A percentile compares a stretch with the other conserved stretches of the same genome.
Evolutionary conservation across 2,329 filamentous ascomycete species (phyloP).

Genomic region (Cryphonectria radicalis): DNA sequence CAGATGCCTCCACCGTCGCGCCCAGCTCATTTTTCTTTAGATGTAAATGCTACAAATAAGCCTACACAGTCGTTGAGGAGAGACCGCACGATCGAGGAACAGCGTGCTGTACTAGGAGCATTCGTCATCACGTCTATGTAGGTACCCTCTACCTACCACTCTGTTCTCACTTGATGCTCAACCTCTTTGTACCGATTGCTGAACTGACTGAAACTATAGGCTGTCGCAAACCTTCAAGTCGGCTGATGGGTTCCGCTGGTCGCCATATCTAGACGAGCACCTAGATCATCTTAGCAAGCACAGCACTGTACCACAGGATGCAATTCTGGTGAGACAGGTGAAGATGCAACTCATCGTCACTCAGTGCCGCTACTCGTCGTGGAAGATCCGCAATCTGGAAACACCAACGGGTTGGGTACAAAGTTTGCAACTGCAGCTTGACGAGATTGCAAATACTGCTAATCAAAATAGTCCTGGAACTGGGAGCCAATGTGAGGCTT

Average conservation of each 20-base stretch:
- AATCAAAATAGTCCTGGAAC: background rate
- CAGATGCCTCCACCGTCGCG: slow-evolving; percentile 39
- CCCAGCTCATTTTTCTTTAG: background rate
- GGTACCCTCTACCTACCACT: slow-evolving; percentile 23
- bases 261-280: slow-evolving; percentile 33
- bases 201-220: slow-evolving; percentile 19
- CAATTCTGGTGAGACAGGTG: slow-evolving; percentile 30
- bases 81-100: slow-evolving; percentile 32
- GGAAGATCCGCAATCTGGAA: slow-evolving; percentile 1
- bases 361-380: slow-evolving; percentile 30
- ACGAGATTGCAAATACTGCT: background rate
- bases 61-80: background rate
- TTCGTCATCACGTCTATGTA: slow-evolving; percentile 42
- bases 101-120: slow-evolving; percentile 31
- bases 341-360: slow-evolving; percentile 34
- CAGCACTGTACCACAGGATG: slow-evolving; percentile 31
- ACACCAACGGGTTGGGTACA: slow-evolving; percentile 15
- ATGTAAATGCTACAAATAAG: background rate
- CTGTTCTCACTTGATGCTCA: background rate
- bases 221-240: slow-evolving; percentile 32
- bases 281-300: slow-evolving; percentile 23
- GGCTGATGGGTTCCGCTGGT: slow-evolving; percentile 34
- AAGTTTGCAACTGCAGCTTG: slow-evolving; percentile 9
- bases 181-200: background rate
- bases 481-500: background rate